These are phyloP conservation scores for Solanum neorickii DNA, from an alignment of 257 asterid species.

Conservation along the genomic window DNA sequence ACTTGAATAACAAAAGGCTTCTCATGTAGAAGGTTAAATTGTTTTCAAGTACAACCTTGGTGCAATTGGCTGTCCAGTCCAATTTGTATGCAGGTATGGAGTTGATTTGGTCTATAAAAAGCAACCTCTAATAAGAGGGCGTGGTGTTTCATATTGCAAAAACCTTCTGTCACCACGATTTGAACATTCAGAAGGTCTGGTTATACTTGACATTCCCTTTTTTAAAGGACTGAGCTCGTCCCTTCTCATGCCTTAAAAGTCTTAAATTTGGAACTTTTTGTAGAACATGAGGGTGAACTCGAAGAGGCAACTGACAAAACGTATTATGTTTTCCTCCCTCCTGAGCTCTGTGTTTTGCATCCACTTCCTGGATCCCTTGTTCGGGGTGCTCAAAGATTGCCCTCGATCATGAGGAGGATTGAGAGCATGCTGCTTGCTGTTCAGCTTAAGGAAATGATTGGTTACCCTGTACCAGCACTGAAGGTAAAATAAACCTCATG, in stretches of 20 bases:
- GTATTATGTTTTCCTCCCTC: constrained; percentile 95
- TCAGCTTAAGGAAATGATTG: constrained; percentile 70
- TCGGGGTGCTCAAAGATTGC: constrained; percentile 96
- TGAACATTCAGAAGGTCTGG: constrained; percentile 80
- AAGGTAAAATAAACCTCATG: constrained; percentile 35
- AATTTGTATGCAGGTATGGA: constrained; percentile 60
- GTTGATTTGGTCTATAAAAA: constrained; percentile 65
- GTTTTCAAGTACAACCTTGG: constrained; percentile 20
- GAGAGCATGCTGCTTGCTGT: constrained; percentile 96
- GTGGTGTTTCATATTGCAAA: constrained; percentile 98
- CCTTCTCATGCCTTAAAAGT: neutral
- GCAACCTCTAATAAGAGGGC: constrained; percentile 87
- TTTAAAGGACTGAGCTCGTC: neutral
- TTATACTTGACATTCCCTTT: neutral
- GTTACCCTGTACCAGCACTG: constrained; percentile 61
- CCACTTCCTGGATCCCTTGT: constrained; percentile 89
- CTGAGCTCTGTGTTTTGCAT: constrained; percentile 90
- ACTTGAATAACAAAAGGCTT: constrained; percentile 3
- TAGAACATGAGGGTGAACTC: constrained; percentile 51
- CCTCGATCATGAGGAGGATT: constrained; percentile 88
- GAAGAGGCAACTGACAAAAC: constrained; percentile 78
- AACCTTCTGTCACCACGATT: constrained; percentile 90
- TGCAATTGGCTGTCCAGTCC: constrained; percentile 23
- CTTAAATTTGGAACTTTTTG: constrained; percentile 6
- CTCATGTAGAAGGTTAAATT: constrained; percentile 12